Percentiles rank a stretch among this genome's conserved stretches.
These are phyloP conservation scores for Epichloe baconii DNA, from an alignment of 2,329 filamentous ascomycete species.

Conservation along the genomic window DNA sequence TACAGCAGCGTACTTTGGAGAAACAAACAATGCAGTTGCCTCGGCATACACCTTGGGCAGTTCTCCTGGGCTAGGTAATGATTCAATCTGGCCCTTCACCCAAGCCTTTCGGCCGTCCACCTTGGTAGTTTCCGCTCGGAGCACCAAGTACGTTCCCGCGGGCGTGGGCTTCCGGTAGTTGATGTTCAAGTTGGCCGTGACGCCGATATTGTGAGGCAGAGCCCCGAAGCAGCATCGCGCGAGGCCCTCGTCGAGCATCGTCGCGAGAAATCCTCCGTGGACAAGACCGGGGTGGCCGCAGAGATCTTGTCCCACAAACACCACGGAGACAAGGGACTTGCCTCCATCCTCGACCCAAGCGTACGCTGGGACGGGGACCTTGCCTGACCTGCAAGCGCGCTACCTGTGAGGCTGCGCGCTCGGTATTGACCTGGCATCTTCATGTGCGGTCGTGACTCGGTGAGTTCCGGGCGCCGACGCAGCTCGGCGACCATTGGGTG, in stretches of 20 bases:
- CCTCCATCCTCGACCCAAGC: slow-evolving; percentile 61
- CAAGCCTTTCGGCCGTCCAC: slow-evolving; percentile 90
- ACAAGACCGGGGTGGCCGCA: slow-evolving; percentile 86
- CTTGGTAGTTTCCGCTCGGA: slow-evolving; percentile 67
- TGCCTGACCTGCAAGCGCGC: slow-evolving; percentile 61
- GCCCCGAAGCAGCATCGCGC: slow-evolving; percentile 80
- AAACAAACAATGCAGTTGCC: slow-evolving; percentile 76
- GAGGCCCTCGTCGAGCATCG: slow-evolving; percentile 79
- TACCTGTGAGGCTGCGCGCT: slow-evolving; percentile 66
- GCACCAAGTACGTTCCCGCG: slow-evolving; percentile 62
- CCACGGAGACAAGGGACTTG: slow-evolving; percentile 56
- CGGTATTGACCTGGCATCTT: slow-evolving; percentile 65
- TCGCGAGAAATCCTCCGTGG: slow-evolving; percentile 85
- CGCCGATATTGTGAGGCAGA: slow-evolving; percentile 69
- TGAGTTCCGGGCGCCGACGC: slow-evolving; percentile 51
- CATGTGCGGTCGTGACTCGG: slow-evolving; percentile 72
- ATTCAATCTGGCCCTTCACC: slow-evolving; percentile 80
- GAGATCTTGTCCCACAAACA: slow-evolving; percentile 65
- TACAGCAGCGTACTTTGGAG: slow-evolving; percentile 71
- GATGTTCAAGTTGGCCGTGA: slow-evolving; percentile 75
- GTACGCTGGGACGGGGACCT: slow-evolving; percentile 69
- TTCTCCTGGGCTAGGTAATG: slow-evolving; percentile 49
- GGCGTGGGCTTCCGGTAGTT: slow-evolving; percentile 74
- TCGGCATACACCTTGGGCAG: slow-evolving; percentile 59
- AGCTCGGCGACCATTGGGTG: slow-evolving; percentile 64